Conservation (phyloP, 1,284 basidiomycete genomes). For the Anthracocystis panici-leucophaei region DNA sequence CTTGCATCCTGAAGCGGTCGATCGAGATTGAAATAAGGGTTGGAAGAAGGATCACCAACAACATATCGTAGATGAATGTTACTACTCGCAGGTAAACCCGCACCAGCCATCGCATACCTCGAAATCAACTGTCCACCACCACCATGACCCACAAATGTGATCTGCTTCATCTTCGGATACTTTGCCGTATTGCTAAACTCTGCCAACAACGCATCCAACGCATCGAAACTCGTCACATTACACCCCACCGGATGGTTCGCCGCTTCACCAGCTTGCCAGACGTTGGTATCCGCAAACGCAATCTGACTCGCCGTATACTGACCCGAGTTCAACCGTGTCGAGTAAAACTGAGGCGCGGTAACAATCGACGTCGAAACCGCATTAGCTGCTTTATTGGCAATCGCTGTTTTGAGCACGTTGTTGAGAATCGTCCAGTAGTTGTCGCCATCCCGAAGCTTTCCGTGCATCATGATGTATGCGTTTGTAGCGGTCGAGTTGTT, state of each 20-base stretch:
- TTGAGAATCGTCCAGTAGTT: conserved; percentile 62
- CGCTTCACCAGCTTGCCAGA: conserved; percentile 61
- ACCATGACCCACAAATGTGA: conserved; percentile 67
- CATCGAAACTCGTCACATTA: conserved; percentile 61
- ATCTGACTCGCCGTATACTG: conserved; percentile 56
- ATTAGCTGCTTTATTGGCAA: conserved; percentile 29
- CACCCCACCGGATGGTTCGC: conserved; percentile 56
- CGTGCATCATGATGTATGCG: conserved; percentile 68
- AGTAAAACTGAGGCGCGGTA: conserved; percentile 65
- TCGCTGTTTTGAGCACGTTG: conserved; percentile 48
- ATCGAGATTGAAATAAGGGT: conserved; percentile 62
- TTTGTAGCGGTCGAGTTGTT: conserved; percentile 48
- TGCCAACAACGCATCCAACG: conserved; percentile 60
- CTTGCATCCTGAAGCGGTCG: conserved; percentile 52
- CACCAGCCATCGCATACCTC: conserved; percentile 63
- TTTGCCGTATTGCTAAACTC: conserved; percentile 50
- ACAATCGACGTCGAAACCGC: conserved; percentile 51
- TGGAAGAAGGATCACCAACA: conserved; percentile 64
- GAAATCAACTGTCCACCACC: conserved; percentile 65
- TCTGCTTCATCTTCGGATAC: conserved; percentile 61
- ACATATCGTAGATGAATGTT: conserved; percentile 61
- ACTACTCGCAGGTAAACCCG: conserved; percentile 27
- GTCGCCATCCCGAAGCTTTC: conserved; percentile 60
- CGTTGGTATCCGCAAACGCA: conserved; percentile 60
- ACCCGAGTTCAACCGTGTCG: conserved; percentile 57